phyloP scores from a whole-genome alignment of 2,329 filamentous ascomycete genomes.

The Talaromyces sp. region DNA sequence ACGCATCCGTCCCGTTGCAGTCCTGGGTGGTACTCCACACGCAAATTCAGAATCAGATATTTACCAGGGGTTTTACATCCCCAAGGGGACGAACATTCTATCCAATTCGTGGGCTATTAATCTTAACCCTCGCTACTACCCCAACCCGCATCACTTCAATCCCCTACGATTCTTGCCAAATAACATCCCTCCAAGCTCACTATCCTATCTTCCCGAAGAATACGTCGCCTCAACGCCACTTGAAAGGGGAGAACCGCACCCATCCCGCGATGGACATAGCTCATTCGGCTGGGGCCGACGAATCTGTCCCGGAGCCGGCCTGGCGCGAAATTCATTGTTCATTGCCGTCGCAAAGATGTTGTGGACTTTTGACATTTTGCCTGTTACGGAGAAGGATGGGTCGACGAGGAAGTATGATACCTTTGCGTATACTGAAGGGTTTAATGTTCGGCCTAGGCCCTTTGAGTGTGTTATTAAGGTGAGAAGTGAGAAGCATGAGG shows the following conservation, averaged over 20 bases:
- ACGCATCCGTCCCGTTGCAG: constrained; percentile 37
- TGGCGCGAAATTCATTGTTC: constrained; percentile 50
- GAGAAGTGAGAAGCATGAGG: constrained; percentile 16
- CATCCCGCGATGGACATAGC: constrained; percentile 41
- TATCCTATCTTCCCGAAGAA: not conserved
- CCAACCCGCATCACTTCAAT: constrained; percentile 23
- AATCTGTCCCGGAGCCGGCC: constrained; percentile 50
- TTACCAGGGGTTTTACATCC: constrained; percentile 46
- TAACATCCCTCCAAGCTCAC: not conserved
- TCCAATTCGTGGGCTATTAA: constrained; percentile 25
- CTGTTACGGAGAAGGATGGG: constrained; percentile 19
- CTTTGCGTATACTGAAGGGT: constrained; percentile 23
- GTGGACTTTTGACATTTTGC: constrained; percentile 25
- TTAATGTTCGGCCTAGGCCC: constrained; percentile 21
- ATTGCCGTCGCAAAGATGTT: constrained; percentile 28
- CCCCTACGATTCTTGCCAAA: constrained; percentile 21
- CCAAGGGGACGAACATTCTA: constrained; percentile 43
- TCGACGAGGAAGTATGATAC: constrained; percentile 21
- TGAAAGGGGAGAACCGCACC: constrained; percentile 20
- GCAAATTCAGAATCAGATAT: constrained; percentile 45
- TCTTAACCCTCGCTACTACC: constrained; percentile 21
- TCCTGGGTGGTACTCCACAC: constrained; percentile 44
- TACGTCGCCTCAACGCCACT: not conserved
- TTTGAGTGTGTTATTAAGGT: constrained; percentile 21
- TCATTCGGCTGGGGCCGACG: constrained; percentile 53